Base-by-base conservation (phyloP, 2,329 filamentous ascomycete genomes). In the Pseudogymnoascus sp. region DNA sequence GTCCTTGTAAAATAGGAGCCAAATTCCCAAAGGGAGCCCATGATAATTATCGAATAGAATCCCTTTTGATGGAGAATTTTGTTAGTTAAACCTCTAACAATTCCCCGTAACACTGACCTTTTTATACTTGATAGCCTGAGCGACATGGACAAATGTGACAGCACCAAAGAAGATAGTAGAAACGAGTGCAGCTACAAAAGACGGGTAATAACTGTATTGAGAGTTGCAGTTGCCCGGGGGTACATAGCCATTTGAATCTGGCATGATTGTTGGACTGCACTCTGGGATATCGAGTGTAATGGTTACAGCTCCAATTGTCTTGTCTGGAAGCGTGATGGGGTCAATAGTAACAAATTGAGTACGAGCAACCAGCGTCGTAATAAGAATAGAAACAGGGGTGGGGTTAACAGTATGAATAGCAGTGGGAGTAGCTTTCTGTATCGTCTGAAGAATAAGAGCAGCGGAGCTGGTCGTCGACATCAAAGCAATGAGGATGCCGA, bases 1-100 rank as follows among this genome's bases (percentile, higher is more conserved):
- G 74, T 67, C 29, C 78, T 76, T 15, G 77, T 65, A 5, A 75
- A 64, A 65, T 72, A 80, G 8, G 73, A 72, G 1, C 68, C 66
- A n/a, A 74, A 67, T 66, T 81, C 77, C 77, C 77, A 80, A 0
- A 67, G 27, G 2, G 67, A 66, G 7, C 74, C 78, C 70, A 79
- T 76, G 42, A 78, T 73, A 8, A 81, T 73, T 3, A 79, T 74
- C 75, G 74, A 77, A 60, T 70, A 74, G 64, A 77, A 77, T 25
- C 67, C 66, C 69, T 70, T 36, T 62, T 3, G 8, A 12, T 10
- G 12, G 61, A 15, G 58, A 61, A 13, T 1, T 33, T 21, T 15
- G 29, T 55, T 33, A 55, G 48, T 12, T 33, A 21, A 33, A 10
- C 15, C 18, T 55, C 9, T 15, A 33, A 18, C n/a, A 33, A 55